Evolutionary conservation across 1,284 basidiomycete species (phyloP).

Genomic region (Trichosporon asahii): DNA sequence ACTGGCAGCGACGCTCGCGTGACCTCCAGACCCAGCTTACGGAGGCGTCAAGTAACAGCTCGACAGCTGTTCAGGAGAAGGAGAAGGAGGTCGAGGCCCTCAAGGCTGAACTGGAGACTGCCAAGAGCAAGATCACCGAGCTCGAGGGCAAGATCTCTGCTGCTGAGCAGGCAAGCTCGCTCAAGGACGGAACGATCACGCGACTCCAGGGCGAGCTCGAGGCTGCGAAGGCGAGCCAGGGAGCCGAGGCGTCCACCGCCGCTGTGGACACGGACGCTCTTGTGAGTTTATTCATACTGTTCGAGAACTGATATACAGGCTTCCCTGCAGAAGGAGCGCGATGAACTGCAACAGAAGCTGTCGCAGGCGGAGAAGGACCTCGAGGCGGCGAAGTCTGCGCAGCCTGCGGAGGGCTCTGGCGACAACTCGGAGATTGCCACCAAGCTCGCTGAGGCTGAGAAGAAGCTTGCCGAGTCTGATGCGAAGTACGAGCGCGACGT

Average conservation of each 20-base stretch:
- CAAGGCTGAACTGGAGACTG: conserved; percentile 30
- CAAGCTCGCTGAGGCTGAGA: conserved; percentile 22
- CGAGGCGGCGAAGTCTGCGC: conserved; percentile 33
- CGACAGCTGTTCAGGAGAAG: conserved; percentile 27
- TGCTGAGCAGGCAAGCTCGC: conserved; percentile 21
- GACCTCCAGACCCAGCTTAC: conserved; percentile 16
- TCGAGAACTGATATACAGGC: conserved; percentile 8
- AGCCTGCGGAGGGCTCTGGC: conserved; percentile 1
- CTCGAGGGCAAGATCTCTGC: conserved; percentile 36
- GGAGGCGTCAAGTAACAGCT: conserved; percentile 6
- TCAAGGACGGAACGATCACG: conserved; percentile 37
- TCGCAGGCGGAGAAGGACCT: conserved; percentile 41
- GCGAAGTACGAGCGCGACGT: conserved; percentile 38
- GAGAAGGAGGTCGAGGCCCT: conserved; percentile 28
- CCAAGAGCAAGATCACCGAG: conserved; percentile 33
- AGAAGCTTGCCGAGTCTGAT: conserved; percentile 26
- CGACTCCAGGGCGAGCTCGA: conserved; percentile 37
- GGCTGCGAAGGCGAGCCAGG: conserved; percentile 21
- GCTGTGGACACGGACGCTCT: conserved; percentile 19
- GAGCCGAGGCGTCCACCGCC: neutral
- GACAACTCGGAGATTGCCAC: conserved; percentile 23
- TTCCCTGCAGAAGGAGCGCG: conserved; percentile 34
- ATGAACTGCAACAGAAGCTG: conserved; percentile 36
- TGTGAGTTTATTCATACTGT: conserved; percentile 22
- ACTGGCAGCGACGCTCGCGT: conserved; percentile 38